Conservation (phyloP, 139 green algal species). For the Chlamydomonas sp. region DNA sequence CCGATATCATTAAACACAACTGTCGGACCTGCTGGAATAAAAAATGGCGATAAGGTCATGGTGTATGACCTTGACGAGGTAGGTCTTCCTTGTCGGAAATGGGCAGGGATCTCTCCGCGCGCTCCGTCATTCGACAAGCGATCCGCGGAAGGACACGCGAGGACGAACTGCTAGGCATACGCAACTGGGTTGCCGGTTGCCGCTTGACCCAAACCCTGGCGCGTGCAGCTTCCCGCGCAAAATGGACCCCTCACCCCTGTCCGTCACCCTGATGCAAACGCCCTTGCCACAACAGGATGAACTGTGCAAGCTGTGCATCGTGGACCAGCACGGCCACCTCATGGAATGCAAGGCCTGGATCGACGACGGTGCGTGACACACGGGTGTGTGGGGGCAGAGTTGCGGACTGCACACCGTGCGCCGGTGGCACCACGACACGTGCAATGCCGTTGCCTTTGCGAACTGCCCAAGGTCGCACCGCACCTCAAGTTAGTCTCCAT, state of each 20-base stretch:
- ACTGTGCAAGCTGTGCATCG: neutral
- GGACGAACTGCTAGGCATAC: neutral
- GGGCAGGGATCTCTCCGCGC: too few relatives aligned
- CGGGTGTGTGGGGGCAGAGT: too few relatives aligned
- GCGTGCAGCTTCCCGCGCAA: too few relatives aligned
- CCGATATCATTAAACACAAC: neutral
- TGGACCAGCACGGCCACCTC: neutral
- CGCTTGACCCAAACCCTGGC: too few relatives aligned
- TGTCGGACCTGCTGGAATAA: neutral
- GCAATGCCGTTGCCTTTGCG: neutral
- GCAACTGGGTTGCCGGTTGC: neutral
- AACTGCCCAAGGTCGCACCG: neutral
- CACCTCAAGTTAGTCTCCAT: too few relatives aligned
- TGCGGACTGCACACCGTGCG: too few relatives aligned
- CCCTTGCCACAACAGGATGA: neutral
- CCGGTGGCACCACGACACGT: neutral
- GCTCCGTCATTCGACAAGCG: too few relatives aligned
- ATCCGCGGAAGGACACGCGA: too few relatives aligned
- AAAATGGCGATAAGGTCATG: neutral
- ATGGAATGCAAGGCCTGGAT: neutral
- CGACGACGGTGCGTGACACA: slow-evolving; percentile 1
- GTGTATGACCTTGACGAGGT: slow-evolving; percentile 1
- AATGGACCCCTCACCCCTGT: too few relatives aligned
- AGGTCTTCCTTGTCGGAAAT: too few relatives aligned
- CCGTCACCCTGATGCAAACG: neutral